Base-by-base conservation (phyloP, 257 asterid genomes). In the Echites panduratus region DNA sequence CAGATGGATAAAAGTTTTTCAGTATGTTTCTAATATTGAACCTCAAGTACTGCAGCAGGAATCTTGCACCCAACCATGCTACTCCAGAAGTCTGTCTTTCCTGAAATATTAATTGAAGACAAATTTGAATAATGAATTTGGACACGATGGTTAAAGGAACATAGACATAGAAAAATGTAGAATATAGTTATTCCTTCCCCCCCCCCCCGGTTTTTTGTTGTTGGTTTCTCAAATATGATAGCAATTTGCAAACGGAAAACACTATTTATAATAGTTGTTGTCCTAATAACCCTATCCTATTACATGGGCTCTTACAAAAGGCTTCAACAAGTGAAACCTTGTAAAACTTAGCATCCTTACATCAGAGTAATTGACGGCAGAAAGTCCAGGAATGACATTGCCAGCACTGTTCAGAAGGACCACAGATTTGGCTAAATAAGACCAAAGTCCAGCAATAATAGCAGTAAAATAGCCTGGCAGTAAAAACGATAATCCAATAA, bases 381-480 rank as follows among this genome's bases (percentile, higher is more conserved):
- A 79, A 80, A 82, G 83, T 79, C 80, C 90, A 76, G 97, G 90
- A 75, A 76, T 54, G 45, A 90, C 79, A 68, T 80, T 84, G 77
- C 98, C 98, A 66, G 96, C 96, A 78, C 84, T 82, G 85, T 90
- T 92, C 75, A 92, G 78, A 75, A 92, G 96, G 81, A 90, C 84
- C 74, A 85, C 77, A 45, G 98, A 90, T 89, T 92, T 87, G 80
- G 80, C 91, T 82, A 92, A 41, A 19, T 85, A 75, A 67, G 96
- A 79, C 97, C 98, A 92, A 71, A 92, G 86, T 70, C 94, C 83
- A 72, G 93, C 89, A 61, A 79, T 91, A 82, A 92, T 85, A 76
- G 98, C 86, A 56, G 77, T 84, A 80, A 84, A 75, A 77, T 92
- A 92, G 75, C 98, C 98, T 92, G 79, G 80, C 78, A 79, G 79